Percentiles rank a stretch among this genome's conserved stretches.
phyloP scores from a whole-genome alignment of 176 grass and related monocot species.

The Oryza nivara region DNA sequence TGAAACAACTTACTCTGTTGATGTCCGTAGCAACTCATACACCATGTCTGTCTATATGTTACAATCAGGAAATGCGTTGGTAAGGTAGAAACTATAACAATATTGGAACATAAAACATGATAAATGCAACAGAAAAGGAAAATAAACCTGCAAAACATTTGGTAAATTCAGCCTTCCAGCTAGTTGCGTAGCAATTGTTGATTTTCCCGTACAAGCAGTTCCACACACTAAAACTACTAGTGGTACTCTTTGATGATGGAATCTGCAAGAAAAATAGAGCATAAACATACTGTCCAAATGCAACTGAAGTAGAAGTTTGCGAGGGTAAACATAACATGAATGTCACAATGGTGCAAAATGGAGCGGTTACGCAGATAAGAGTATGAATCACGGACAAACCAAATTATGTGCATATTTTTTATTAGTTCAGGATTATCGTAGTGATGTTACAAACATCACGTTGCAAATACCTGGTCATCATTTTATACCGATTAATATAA shows the following conservation, averaged over 20 bases:
- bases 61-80: constrained; percentile 32
- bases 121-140: constrained; percentile 10
- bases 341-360: not conserved
- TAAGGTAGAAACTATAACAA: constrained; percentile 25
- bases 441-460: not conserved
- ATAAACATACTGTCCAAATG: constrained; percentile 12
- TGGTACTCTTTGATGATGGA: constrained; percentile 97
- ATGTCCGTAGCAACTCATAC: constrained; percentile 87
- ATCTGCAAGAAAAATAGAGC: constrained; percentile 51
- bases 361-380: not conserved
- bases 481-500: constrained; percentile 97
- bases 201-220: constrained; percentile 97
- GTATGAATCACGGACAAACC: not conserved
- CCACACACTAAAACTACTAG: constrained; percentile 96
- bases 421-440: not conserved
- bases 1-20: constrained; percentile 74
- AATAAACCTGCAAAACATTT: constrained; percentile 93
- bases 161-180: constrained; percentile 95
- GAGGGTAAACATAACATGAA: not conserved
- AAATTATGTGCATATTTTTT: not conserved
- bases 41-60: constrained; percentile 95
- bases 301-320: not conserved
- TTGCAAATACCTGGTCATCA: constrained; percentile 79
- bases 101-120: constrained; percentile 16
- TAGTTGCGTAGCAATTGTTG: constrained; percentile 96